Base-by-base conservation (phyloP, 2,329 filamentous ascomycete genomes). In the Tolypocladium inflatum region DNA sequence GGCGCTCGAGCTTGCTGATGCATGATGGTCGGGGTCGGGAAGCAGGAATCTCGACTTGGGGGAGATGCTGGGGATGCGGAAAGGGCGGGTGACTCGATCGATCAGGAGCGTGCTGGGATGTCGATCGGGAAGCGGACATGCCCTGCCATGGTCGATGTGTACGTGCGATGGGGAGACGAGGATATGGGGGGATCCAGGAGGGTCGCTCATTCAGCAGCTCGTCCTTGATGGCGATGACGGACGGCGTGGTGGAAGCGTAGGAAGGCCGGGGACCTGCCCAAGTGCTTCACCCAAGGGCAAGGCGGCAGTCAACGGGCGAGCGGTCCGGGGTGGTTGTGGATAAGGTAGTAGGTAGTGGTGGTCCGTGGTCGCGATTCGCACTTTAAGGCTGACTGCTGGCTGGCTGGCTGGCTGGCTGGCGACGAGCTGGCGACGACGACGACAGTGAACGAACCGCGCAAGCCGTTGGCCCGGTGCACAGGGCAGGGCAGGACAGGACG, bases 1-100 rank as follows among this genome's bases (percentile, higher is more conserved):
- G 88, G 83, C 62, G 86, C 83, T 66, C 92, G 86, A 66, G 89
- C 87, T 75, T 92, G 90, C 76, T 96, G 92, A 83, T 97, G 91
- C 92, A 97, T 97, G 55, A 54, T 65, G 45, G 33, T 30, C 15
- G 13, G 35, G 56, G 15, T 1, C 39, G 45, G 23, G 19, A 3
- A 43, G 38, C 7, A 9, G 17, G 43, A 58, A 48, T 30, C 39
- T 26, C 13, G 48, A 33, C 17, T 9, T 11, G 11, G 33, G 51
- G 50, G 38, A 7, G 42, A n/a, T 19, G 35, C 23, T 39, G 35
- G 48, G 43, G 4, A 11, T 33, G 26, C 11, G 45, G 26, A 26
- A 26, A 26, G 54, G 33, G 7, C 26, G 30, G 17, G 53, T 30
- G 23, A 37, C 7, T 37, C 19, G 51, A 55, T 17, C 19, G 35